phyloP scores from a whole-genome alignment of 768 basidiomycete genomes.

The Suillus discolor region DNA sequence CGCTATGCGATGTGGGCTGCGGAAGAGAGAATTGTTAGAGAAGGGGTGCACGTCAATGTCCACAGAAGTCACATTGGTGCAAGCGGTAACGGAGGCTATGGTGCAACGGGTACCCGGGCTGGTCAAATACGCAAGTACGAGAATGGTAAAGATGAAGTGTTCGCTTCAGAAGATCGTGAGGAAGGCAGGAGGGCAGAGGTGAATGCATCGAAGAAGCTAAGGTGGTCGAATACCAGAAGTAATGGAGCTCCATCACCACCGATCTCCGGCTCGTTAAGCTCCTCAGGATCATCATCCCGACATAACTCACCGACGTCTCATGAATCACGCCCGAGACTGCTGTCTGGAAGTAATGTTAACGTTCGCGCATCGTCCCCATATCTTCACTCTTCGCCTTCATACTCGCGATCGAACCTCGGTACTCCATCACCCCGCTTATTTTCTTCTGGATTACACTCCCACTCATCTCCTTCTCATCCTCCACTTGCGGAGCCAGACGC shows the following conservation, averaged over 20 bases:
- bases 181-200: constrained; percentile 21
- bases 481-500: constrained; percentile 58
- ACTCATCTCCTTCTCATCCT: constrained; percentile 9
- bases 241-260: background rate
- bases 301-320: constrained; percentile 16
- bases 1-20: constrained; percentile 32
- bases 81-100: constrained; percentile 19
- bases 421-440: constrained; percentile 10
- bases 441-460: background rate
- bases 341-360: constrained; percentile 11
- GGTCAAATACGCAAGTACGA: constrained; percentile 14
- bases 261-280: constrained; percentile 2
- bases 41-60: constrained; percentile 18
- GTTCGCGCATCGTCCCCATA: constrained; percentile 16
- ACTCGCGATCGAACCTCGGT: constrained; percentile 14
- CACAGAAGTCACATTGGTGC: constrained; percentile 15
- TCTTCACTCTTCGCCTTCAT: constrained; percentile 16
- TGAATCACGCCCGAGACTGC: constrained; percentile 11
- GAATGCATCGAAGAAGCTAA: constrained; percentile 42
- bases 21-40: constrained; percentile 31
- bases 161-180: constrained; percentile 14
- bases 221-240: constrained; percentile 42
- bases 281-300: constrained; percentile 3
- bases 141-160: constrained; percentile 8
- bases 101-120: constrained; percentile 26